phyloP scores from a whole-genome alignment of 192 early-diverging fungal species.

The Coemansia sp. region DNA sequence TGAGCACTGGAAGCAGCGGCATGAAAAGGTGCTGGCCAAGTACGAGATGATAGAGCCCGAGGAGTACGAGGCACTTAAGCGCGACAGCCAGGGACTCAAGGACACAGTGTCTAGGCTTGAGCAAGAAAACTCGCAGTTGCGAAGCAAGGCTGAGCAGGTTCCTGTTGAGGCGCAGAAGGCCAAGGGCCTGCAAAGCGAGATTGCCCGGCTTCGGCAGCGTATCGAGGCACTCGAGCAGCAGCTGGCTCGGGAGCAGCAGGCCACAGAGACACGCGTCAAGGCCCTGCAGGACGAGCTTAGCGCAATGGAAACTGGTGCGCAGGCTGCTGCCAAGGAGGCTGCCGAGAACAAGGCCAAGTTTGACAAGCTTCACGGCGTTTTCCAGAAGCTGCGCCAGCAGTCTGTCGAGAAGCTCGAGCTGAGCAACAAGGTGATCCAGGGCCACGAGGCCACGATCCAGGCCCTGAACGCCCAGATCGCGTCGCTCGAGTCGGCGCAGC shows the following conservation, averaged over 20 bases:
- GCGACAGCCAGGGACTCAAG: conserved; percentile 36
- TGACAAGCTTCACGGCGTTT: conserved; percentile 22
- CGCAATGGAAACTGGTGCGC: not conserved
- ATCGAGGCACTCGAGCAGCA: conserved; percentile 4
- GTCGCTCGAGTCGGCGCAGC: conserved; percentile 1
- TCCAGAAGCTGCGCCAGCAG: conserved; percentile 43
- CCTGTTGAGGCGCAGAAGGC: conserved; percentile 6
- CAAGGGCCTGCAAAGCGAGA: conserved; percentile 15
- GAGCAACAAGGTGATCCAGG: conserved; percentile 12
- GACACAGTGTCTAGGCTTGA: conserved; percentile 11
- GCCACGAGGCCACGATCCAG: conserved; percentile 30
- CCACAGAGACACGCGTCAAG: not conserved
- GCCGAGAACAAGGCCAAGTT: conserved; percentile 24
- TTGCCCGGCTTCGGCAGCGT: conserved; percentile 12
- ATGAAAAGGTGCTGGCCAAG: conserved; percentile 68
- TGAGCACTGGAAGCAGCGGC: conserved; percentile 68
- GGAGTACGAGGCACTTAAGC: conserved; percentile 67
- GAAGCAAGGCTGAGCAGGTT: conserved; percentile 6
- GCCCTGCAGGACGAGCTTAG: conserved; percentile 5
- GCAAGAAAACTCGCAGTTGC: conserved; percentile 5
- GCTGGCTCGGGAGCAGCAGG: not conserved
- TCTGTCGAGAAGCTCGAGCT: conserved; percentile 29
- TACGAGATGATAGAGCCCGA: conserved; percentile 80
- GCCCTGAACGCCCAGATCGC: conserved; percentile 24
- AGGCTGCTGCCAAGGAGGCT: conserved; percentile 1